Conservation (phyloP, 1,284 basidiomycete genomes). For the Porodaedalea pini region DNA sequence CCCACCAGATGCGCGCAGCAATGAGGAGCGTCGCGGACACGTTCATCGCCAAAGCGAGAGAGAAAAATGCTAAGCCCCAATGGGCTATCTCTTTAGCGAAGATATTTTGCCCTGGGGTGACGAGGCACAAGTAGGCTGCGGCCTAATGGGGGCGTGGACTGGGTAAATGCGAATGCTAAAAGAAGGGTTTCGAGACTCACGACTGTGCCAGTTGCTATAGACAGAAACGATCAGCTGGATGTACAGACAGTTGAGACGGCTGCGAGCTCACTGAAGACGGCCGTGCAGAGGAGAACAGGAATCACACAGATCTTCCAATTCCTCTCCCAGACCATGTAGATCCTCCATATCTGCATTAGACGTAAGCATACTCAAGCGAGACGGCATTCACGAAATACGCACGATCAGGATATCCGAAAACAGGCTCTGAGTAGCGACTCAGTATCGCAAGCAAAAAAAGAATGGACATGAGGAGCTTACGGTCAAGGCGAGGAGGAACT, state of each 20-base stretch:
- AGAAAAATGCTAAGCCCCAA: neutral
- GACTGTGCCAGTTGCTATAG: neutral
- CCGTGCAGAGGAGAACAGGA: neutral
- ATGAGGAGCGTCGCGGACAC: constrained; percentile 1
- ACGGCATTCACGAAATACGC: neutral
- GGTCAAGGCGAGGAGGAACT: neutral
- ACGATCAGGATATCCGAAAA: constrained; percentile 7
- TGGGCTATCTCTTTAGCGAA: neutral
- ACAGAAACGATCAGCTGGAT: neutral
- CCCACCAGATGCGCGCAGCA: neutral
- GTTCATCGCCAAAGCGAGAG: constrained; percentile 1
- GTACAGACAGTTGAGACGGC: neutral
- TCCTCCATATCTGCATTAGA: constrained; percentile 1
- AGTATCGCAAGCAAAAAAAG: neutral
- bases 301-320: neutral
- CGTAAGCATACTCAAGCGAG: neutral
- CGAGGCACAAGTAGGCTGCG: neutral
- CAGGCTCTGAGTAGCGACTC: neutral
- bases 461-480: neutral
- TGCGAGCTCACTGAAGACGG: neutral
- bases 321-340: constrained; percentile 7
- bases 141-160: neutral
- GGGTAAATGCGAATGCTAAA: neutral
- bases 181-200: neutral
- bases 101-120: constrained; percentile 1